Conservation (phyloP, 2,329 filamentous ascomycete genomes). For the Ceratocystis diversiconidia region DNA sequence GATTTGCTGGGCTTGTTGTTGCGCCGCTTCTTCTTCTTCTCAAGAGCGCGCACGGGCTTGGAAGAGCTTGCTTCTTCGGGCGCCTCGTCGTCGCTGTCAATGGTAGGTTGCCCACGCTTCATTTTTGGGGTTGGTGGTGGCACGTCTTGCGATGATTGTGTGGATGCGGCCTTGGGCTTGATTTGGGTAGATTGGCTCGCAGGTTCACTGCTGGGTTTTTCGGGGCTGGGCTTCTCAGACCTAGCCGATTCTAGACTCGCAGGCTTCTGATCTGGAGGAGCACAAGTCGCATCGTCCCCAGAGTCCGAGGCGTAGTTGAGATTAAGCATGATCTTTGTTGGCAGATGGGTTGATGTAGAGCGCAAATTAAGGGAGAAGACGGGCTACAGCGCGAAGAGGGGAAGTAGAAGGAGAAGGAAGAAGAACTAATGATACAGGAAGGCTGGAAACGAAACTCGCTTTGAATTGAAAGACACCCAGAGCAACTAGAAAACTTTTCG, state of each 20-base stretch:
- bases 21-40: slow-evolving; percentile 13
- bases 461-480: too few species aligned
- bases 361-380: neutral
- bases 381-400: neutral
- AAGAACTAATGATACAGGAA: neutral
- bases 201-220: neutral
- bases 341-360: neutral
- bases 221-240: neutral
- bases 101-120: neutral
- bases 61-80: slow-evolving; percentile 13
- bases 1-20: slow-evolving; percentile 10
- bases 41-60: slow-evolving; percentile 13
- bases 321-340: slow-evolving; percentile 9
- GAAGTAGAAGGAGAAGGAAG: neutral
- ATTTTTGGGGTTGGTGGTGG: neutral
- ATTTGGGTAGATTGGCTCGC: neutral
- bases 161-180: neutral
- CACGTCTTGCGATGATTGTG: neutral
- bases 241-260: neutral
- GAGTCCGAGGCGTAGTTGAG: slow-evolving; percentile 13
- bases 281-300: neutral
- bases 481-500: too few species aligned
- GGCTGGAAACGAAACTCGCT: too few species aligned
- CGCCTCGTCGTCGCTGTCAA: slow-evolving; percentile 5
- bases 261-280: neutral